phyloP scores from a whole-genome alignment of 2,329 filamentous ascomycete species.

The Scolecobasidium constrictum region DNA sequence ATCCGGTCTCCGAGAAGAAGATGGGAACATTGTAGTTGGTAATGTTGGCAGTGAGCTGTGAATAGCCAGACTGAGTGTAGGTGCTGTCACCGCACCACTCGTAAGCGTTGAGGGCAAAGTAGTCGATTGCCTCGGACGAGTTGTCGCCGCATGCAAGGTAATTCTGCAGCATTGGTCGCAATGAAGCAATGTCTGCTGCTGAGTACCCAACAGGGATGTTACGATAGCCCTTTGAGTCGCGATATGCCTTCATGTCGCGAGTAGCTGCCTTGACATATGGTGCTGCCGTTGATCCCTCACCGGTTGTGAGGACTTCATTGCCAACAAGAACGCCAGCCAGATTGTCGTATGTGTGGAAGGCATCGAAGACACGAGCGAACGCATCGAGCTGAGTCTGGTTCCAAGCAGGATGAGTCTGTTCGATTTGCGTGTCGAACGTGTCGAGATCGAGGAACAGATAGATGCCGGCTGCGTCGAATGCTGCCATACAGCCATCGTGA shows the following conservation, averaged over 20 bases:
- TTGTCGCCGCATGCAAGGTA: constrained; percentile 74
- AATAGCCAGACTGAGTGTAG: constrained; percentile 59
- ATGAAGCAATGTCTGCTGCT: constrained; percentile 64
- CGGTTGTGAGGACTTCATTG: constrained; percentile 67
- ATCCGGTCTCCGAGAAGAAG: constrained; percentile 84
- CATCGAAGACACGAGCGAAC: constrained; percentile 64
- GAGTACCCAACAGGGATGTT: constrained; percentile 79
- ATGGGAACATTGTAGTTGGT: constrained; percentile 69
- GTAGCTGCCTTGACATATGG: constrained; percentile 76
- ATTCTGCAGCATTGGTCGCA: constrained; percentile 54
- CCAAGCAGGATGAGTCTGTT: constrained; percentile 57
- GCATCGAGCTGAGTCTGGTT: constrained; percentile 57
- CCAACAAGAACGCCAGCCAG: constrained; percentile 76
- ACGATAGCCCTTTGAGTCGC: constrained; percentile 64
- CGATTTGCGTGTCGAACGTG: constrained; percentile 59
- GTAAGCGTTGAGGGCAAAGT: constrained; percentile 79
- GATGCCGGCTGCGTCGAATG: constrained; percentile 69
- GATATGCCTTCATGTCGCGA: constrained; percentile 73
- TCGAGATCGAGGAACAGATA: constrained; percentile 79
- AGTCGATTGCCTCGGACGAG: constrained; percentile 60
- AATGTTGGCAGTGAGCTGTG: constrained; percentile 54
- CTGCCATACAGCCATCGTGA: constrained; percentile 71
- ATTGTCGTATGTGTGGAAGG: constrained; percentile 68
- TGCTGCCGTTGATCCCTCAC: constrained; percentile 50
- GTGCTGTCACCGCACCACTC: constrained; percentile 40